Percentiles rank a stretch among this genome's conserved stretches.
phyloP scores from a whole-genome alignment of 2,329 filamentous ascomycete genomes.

The Hypocreales sp. region DNA sequence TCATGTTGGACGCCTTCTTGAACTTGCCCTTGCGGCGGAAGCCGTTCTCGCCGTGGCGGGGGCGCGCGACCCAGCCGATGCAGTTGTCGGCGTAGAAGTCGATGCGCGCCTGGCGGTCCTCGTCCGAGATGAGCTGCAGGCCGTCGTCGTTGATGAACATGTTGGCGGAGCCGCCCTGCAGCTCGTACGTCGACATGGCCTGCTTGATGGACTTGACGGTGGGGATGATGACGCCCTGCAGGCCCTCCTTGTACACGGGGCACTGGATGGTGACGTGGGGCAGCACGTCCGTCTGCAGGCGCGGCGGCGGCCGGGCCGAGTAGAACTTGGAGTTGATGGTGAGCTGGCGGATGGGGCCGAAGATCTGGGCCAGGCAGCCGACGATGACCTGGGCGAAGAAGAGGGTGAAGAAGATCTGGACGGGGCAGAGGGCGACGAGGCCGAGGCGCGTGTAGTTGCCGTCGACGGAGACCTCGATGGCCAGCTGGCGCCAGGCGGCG shows the following conservation, averaged over 20 bases:
- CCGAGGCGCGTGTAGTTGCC: constrained; percentile 44
- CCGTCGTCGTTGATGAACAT: constrained; percentile 67
- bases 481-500: constrained; percentile 53
- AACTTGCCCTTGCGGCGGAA: constrained; percentile 51
- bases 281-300: constrained; percentile 39
- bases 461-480: constrained; percentile 53
- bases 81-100: constrained; percentile 55
- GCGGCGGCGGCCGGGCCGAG: constrained; percentile 53
- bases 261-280: constrained; percentile 74
- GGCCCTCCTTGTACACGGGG: constrained; percentile 77
- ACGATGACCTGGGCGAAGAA: constrained; percentile 71
- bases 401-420: constrained; percentile 68
- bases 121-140: constrained; percentile 49
- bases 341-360: constrained; percentile 62
- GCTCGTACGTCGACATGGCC: constrained; percentile 61
- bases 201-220: constrained; percentile 66
- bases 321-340: constrained; percentile 68
- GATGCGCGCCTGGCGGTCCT: constrained; percentile 46
- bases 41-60: constrained; percentile 45
- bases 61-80: constrained; percentile 54
- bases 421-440: constrained; percentile 48
- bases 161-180: constrained; percentile 64
- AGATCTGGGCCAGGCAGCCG: constrained; percentile 58
- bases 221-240: constrained; percentile 58
- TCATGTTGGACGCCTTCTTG: constrained; percentile 62